phyloP scores from a whole-genome alignment of 768 basidiomycete genomes.

The Leccinum uliginosum region DNA sequence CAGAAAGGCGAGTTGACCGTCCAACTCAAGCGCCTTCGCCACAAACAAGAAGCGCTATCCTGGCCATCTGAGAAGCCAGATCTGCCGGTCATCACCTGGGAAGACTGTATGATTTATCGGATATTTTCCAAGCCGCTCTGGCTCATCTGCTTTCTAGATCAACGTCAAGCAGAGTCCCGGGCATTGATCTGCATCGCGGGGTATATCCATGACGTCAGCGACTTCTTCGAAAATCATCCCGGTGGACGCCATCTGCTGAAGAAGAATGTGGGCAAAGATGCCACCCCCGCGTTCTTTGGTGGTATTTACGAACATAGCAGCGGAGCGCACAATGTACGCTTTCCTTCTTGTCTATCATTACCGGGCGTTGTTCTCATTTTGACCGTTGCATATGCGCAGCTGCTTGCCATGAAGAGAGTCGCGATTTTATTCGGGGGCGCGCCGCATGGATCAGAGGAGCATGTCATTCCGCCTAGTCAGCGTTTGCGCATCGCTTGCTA shows the following conservation, averaged over 20 bases:
- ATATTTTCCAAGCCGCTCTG: not conserved
- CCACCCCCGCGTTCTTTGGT: conserved; percentile 88
- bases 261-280: conserved; percentile 84
- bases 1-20: conserved; percentile 86
- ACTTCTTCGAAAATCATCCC: conserved; percentile 84
- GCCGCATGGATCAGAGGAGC: conserved; percentile 7
- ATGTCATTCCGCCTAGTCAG: conserved; percentile 2
- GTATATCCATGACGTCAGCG: conserved; percentile 81
- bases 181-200: conserved; percentile 84
- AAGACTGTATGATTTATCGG: conserved; percentile 51
- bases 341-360: not conserved
- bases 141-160: conserved; percentile 41
- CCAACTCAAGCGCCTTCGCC: conserved; percentile 79
- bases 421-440: conserved; percentile 8
- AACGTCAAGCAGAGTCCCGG: conserved; percentile 70
- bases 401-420: conserved; percentile 12
- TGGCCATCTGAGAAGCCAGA: conserved; percentile 76
- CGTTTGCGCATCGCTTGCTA: conserved; percentile 2
- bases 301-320: conserved; percentile 82
- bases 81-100: conserved; percentile 82
- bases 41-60: conserved; percentile 64
- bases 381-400: not conserved
- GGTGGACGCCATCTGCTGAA: conserved; percentile 77
- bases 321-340: conserved; percentile 71
- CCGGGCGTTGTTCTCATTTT: not conserved